phyloP scores from a whole-genome alignment of 163 green algal genomes.

The Chlamydomonas reinhardtii region DNA sequence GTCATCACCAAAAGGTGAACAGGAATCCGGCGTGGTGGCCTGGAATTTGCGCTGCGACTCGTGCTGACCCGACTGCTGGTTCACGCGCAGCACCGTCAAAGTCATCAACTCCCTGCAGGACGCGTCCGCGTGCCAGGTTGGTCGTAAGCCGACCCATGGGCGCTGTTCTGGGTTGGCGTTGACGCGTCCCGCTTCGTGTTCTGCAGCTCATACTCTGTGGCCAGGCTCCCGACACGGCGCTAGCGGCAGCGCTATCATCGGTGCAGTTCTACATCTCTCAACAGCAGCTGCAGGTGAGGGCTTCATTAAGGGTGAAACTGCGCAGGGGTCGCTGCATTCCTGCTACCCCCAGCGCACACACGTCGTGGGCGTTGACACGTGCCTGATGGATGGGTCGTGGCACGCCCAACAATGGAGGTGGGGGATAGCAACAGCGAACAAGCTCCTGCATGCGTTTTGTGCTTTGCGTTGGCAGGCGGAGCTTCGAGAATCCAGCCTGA shows the following conservation, averaged over 20 bases:
- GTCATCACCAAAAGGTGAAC: slow-evolving; percentile 63
- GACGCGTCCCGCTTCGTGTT: not conserved
- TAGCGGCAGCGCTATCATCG: slow-evolving; percentile 58
- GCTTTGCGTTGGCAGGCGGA: slow-evolving; percentile 20
- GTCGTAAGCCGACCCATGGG: not conserved
- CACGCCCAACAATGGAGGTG: no score
- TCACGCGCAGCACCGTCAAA: slow-evolving; percentile 71
- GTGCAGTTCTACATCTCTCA: slow-evolving; percentile 75
- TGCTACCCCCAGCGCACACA: no score
- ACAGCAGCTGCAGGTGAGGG: slow-evolving; percentile 57
- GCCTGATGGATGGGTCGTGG: no score
- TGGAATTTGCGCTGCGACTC: not conserved
- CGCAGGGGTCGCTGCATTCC: no score
- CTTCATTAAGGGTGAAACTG: no score
- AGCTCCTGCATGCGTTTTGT: no score
- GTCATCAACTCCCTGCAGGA: slow-evolving; percentile 65
- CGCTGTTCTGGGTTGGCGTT: not conserved
- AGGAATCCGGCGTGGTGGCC: not conserved
- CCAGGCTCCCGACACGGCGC: slow-evolving; percentile 66
- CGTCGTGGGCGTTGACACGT: no score
- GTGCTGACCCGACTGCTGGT: not conserved
- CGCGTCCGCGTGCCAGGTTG: slow-evolving; percentile 52
- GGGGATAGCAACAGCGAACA: no score
- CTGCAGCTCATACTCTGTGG: slow-evolving; percentile 60
- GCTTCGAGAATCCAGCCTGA: slow-evolving; percentile 50